phyloP scores from a whole-genome alignment of 2,329 filamentous ascomycete genomes.

The Colletotrichum lini region DNA sequence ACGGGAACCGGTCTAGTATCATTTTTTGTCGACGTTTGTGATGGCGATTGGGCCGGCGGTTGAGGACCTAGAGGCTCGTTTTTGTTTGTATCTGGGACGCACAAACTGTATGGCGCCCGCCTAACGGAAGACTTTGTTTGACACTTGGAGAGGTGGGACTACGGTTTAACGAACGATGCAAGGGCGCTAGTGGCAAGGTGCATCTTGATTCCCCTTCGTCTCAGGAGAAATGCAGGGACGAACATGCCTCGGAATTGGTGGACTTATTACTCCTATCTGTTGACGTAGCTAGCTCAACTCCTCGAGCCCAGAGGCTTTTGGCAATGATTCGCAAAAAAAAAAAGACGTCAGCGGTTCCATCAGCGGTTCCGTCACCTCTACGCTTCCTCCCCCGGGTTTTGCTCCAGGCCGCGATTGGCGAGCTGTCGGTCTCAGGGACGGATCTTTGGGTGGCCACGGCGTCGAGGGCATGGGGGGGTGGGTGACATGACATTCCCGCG shows the following conservation, averaged over 20 bases:
- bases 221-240: too few species aligned
- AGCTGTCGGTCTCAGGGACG: constrained; percentile 1
- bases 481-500: background rate
- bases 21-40: background rate
- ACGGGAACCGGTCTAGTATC: background rate
- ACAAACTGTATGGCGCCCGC: background rate
- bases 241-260: too few species aligned
- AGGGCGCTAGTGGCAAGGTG: too few species aligned
- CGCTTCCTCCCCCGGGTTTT: too few species aligned
- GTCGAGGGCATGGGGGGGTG: background rate
- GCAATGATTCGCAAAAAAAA: too few species aligned
- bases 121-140: background rate
- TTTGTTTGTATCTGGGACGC: background rate
- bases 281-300: too few species aligned
- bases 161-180: background rate
- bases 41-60: background rate
- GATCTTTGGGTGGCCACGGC: constrained; percentile 30
- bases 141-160: background rate
- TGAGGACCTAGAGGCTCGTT: background rate
- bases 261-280: too few species aligned
- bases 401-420: constrained; percentile 11
- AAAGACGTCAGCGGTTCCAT: too few species aligned
- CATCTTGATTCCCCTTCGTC: too few species aligned
- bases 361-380: background rate
- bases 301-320: too few species aligned